phyloP scores from a whole-genome alignment of 441 rosid species.

The Brassica balearica region DNA sequence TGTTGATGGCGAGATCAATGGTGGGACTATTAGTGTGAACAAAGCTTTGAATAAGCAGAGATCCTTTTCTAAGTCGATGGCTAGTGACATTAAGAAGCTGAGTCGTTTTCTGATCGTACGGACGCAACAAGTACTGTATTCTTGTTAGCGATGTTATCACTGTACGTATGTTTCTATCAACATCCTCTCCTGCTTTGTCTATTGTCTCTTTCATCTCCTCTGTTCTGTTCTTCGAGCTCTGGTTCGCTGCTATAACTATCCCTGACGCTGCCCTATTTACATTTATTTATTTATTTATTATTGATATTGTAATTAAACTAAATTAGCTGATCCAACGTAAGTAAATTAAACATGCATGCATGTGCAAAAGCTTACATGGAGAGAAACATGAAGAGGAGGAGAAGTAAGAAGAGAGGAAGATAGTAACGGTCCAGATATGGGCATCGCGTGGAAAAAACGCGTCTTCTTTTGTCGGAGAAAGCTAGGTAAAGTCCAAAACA shows the following conservation, averaged over 20 bases:
- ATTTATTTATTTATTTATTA: background rate
- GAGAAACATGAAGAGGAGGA: conserved; percentile 52
- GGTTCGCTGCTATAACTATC: conserved; percentile 53
- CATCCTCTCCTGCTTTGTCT: conserved; percentile 49
- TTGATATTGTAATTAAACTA: background rate
- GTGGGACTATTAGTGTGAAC: conserved; percentile 47
- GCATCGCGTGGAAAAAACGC: conserved; percentile 14
- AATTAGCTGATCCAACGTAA: background rate
- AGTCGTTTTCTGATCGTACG: conserved; percentile 52
- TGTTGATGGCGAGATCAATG: conserved; percentile 27
- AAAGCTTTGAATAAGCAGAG: conserved; percentile 47
- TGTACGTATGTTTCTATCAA: conserved; percentile 41
- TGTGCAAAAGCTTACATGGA: conserved; percentile 55
- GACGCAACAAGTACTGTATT: conserved; percentile 53
- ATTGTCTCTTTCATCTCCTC: conserved; percentile 51
- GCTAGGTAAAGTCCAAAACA: conserved; percentile 50
- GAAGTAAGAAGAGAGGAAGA: conserved; percentile 45
- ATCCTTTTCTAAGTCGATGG: conserved; percentile 52
- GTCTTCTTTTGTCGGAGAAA: conserved; percentile 34
- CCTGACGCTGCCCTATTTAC: conserved; percentile 51
- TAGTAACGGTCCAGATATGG: conserved; percentile 39
- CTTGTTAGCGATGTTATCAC: conserved; percentile 44
- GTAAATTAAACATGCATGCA: background rate
- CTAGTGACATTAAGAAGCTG: conserved; percentile 48
- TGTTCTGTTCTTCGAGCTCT: conserved; percentile 46